phyloP scores from a whole-genome alignment of 2,329 filamentous ascomycete species.

The Cercospora brassicicola region DNA sequence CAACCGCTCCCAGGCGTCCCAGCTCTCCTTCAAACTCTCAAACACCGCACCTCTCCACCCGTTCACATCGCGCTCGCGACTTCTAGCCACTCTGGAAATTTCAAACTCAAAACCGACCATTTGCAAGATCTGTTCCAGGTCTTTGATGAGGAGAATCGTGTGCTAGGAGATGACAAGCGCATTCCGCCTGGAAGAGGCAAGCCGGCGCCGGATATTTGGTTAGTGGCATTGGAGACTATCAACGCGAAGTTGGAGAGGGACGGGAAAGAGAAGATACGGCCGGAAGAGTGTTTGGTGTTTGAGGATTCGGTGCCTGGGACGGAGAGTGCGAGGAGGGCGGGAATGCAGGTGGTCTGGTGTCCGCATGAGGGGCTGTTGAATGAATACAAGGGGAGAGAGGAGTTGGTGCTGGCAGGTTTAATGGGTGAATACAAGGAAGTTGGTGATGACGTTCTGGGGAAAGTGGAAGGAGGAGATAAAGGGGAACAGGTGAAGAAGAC shows the following conservation, averaged over 20 bases:
- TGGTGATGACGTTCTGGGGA: constrained; percentile 35
- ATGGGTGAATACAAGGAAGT: constrained; percentile 65
- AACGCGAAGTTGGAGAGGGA: constrained; percentile 67
- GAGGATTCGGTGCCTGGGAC: constrained; percentile 94
- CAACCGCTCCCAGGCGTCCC: constrained; percentile 76
- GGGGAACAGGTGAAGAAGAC: constrained; percentile 6
- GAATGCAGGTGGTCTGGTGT: constrained; percentile 92
- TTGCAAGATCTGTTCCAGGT: constrained; percentile 51
- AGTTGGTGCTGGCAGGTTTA: constrained; percentile 77
- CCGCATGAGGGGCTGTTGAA: constrained; percentile 76
- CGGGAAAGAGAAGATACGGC: constrained; percentile 63
- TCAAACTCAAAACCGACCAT: constrained; percentile 69
- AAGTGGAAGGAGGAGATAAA: constrained; percentile 31
- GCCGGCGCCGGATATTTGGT: constrained; percentile 90
- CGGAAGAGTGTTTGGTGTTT: constrained; percentile 91
- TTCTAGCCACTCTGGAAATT: constrained; percentile 71
- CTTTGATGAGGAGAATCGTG: constrained; percentile 69
- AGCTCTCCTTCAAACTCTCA: constrained; percentile 63
- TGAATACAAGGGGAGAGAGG: constrained; percentile 74
- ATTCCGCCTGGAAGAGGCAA: constrained; percentile 82
- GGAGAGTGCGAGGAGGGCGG: constrained; percentile 83
- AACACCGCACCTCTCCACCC: constrained; percentile 30
- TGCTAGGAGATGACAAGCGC: constrained; percentile 81
- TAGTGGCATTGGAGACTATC: constrained; percentile 79
- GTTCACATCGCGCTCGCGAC: constrained; percentile 86